These are phyloP conservation scores for Leishmania gerbilli DNA, from an alignment of 208 protist species.

Conservation along the genomic window DNA sequence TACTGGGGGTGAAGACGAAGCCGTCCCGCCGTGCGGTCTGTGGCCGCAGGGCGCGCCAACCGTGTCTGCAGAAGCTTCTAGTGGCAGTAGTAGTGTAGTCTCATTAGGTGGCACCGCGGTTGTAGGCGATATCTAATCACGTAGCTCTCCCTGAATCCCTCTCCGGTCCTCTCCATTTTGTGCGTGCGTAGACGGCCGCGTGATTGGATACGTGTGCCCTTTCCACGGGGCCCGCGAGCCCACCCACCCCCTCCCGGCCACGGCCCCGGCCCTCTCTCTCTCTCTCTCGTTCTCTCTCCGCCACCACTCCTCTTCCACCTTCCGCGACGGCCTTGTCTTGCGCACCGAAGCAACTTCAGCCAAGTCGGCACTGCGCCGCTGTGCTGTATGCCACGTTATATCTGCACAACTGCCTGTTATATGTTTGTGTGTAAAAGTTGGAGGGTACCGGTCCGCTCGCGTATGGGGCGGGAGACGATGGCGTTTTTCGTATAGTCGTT, in stretches of 20 bases:
- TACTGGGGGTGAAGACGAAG: neutral
- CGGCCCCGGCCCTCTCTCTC: neutral
- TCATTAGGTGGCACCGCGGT: neutral
- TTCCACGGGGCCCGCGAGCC: neutral
- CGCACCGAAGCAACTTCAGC: neutral
- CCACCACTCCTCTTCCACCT: neutral
- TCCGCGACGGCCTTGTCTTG: neutral
- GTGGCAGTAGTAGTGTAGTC: neutral
- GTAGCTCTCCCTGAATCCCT: neutral
- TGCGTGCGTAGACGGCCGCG: neutral
- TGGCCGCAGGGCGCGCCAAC: neutral
- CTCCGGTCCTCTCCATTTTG: neutral
- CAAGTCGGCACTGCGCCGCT: neutral
- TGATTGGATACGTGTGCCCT: neutral
- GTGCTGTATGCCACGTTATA: neutral
- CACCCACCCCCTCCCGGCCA: neutral
- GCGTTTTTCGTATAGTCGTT: neutral
- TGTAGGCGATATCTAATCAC: slow-evolving; percentile 8
- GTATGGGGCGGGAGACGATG: neutral
- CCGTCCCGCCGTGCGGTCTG: neutral
- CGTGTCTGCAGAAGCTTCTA: neutral
- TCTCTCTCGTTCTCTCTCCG: neutral
- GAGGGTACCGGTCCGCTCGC: neutral
- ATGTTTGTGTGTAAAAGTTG: neutral
- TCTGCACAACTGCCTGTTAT: neutral